Base-by-base conservation (phyloP, 495 filamentous ascomycete genomes). In the Aspergillus wentii region DNA sequence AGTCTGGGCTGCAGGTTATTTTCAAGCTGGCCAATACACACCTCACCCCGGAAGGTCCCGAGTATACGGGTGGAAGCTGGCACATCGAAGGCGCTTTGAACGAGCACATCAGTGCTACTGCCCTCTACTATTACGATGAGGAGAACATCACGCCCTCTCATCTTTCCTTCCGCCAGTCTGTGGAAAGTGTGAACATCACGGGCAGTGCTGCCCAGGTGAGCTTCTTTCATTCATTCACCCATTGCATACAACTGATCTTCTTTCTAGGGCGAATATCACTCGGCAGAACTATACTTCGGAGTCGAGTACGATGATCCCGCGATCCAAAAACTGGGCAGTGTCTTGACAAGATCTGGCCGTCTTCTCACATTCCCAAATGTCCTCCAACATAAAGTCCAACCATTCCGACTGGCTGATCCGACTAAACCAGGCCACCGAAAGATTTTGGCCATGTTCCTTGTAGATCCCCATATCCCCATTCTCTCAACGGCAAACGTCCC, bases 401-500 rank as follows among this genome's bases (percentile, higher is more conserved):
- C 45, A 18, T 40, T 43, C 19, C 8, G 14, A 1, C 30, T 43
- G 17, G 27, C 26, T 25, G n/a, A n/a, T 38, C 4, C 30, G 9
- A 44, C n/a, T 39, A 16, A 25, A 3, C 25, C 42, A 1, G 42
- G 42, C 8, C 25, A 40, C 32, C 19, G 21, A 17, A 17, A 27
- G 11, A 23, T 27, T 15, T 21, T 36, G 15, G 40, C 25, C 8
- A 17, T 43, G 16, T 33, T 15, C 14, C 35, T 49, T 4, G 41
- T 49, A 11, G 46, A 49, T 18, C 48, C 42, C 0, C 39, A 43
- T 32, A 46, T 46, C 25, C 48, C 38, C 3, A 38, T 51, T 3
- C 43, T 38, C 21, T 51, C 48, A 0, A 51, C 42, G 7, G 35
- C 33, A 0, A 44, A 49, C 29, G 41, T 49, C 3, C 46, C 46